Evolutionary conservation across 2,329 filamentous ascomycete species (phyloP).

Genomic region (Curvularia hawaiiensis): DNA sequence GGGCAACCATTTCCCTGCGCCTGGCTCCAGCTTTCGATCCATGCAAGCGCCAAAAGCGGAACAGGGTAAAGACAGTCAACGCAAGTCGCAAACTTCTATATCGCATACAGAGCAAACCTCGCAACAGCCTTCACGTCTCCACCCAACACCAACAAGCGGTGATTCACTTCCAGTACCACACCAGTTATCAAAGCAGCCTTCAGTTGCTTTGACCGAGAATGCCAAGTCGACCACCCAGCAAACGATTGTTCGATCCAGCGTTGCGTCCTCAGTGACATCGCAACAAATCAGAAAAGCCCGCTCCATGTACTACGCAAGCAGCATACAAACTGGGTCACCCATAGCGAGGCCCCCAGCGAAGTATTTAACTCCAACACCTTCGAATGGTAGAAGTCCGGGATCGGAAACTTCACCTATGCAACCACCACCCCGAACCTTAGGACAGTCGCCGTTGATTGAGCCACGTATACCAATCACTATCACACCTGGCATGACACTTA

Average conservation of each 20-base stretch:
- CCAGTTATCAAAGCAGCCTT: slow-evolving; percentile 29
- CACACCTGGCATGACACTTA: slow-evolving; percentile 32
- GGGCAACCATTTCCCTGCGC: slow-evolving; percentile 46
- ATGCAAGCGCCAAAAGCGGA: slow-evolving; percentile 20
- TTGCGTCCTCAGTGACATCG: slow-evolving; percentile 36
- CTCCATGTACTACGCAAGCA: slow-evolving; percentile 49
- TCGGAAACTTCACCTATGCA: slow-evolving; percentile 6
- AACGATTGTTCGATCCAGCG: slow-evolving; percentile 28
- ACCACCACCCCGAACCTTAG: slow-evolving; percentile 12
- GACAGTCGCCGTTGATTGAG: slow-evolving; percentile 27
- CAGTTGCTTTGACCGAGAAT: slow-evolving; percentile 31
- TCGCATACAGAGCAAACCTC: slow-evolving; percentile 11
- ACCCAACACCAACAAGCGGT: slow-evolving; percentile 20
- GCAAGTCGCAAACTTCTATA: slow-evolving; percentile 17
- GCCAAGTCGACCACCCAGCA: slow-evolving; percentile 34
- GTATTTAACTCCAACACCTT: slow-evolving; percentile 37
- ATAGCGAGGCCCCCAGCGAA: slow-evolving; percentile 41
- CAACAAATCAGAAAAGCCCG: slow-evolving; percentile 46
- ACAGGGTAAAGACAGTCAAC: slow-evolving; percentile 17
- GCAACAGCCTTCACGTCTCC: slow-evolving; percentile 31
- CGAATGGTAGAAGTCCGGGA: slow-evolving; percentile 11
- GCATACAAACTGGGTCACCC: slow-evolving; percentile 45
- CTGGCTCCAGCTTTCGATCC: slow-evolving; percentile 39
- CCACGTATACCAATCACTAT: slow-evolving; percentile 36
- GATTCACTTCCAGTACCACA: slow-evolving; percentile 14